Conservation (phyloP, 768 basidiomycete genomes). For the Boletus speciosus region DNA sequence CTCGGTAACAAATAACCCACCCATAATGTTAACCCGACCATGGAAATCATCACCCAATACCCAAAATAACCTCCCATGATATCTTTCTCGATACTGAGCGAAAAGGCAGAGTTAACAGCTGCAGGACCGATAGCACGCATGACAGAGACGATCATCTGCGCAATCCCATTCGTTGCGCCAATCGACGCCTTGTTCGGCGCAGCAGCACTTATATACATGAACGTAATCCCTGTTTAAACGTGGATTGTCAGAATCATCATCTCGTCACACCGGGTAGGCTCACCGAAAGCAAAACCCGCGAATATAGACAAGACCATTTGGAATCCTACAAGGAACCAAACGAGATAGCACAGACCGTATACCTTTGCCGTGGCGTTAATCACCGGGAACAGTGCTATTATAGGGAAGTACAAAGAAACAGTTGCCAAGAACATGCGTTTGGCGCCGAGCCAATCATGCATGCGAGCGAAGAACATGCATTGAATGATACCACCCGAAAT, state of each 20-base stretch:
- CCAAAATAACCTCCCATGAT: constrained; percentile 57
- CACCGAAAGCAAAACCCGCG: constrained; percentile 53
- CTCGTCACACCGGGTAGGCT: constrained; percentile 16
- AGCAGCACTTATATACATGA: constrained; percentile 64
- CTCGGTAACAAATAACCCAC: constrained; percentile 34
- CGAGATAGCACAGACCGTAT: constrained; percentile 37
- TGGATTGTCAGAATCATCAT: not conserved
- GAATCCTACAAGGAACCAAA: constrained; percentile 50
- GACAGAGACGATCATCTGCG: constrained; percentile 15
- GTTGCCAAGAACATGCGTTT: constrained; percentile 54
- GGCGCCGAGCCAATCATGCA: constrained; percentile 56
- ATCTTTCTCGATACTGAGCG: constrained; percentile 27
- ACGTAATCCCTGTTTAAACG: constrained; percentile 49
- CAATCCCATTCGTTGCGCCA: constrained; percentile 67
- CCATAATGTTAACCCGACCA: constrained; percentile 30
- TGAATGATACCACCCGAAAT: constrained; percentile 45
- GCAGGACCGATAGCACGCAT: constrained; percentile 30
- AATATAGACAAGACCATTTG: constrained; percentile 47
- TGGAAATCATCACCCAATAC: constrained; percentile 38
- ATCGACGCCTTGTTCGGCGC: constrained; percentile 66
- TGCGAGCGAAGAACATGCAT: constrained; percentile 55
- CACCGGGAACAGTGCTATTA: constrained; percentile 41
- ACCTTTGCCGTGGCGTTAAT: constrained; percentile 36
- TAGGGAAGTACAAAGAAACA: constrained; percentile 45
- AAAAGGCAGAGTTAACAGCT: constrained; percentile 26